Evolutionary conservation across 148 eudicot species (phyloP).

Genomic region (Rhododendron mucronatum): DNA sequence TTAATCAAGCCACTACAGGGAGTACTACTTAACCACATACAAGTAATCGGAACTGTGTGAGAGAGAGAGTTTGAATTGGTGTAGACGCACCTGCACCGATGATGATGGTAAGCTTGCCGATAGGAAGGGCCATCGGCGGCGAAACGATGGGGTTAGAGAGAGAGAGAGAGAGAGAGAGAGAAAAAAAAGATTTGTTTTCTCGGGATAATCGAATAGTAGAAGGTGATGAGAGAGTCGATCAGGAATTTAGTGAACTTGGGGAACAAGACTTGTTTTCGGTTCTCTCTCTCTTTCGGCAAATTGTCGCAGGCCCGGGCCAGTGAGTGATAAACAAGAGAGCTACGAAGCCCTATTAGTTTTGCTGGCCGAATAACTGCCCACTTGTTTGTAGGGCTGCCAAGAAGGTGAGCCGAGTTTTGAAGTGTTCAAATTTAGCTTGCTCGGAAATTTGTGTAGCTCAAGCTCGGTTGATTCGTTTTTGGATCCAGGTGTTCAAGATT

Average conservation of each 20-base stretch:
- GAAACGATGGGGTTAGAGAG: not conserved
- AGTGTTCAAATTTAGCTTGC: too few species aligned
- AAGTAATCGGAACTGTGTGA: not conserved
- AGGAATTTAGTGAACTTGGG: constrained; percentile 10
- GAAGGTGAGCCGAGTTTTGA: too few species aligned
- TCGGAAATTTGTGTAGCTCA: too few species aligned
- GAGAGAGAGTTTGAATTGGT: not conserved
- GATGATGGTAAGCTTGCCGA: constrained; percentile 77
- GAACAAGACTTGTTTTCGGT: not conserved
- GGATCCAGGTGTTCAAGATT: too few species aligned
- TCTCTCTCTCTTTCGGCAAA: not conserved
- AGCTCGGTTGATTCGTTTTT: too few species aligned
- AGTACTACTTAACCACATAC: not conserved
- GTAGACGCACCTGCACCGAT: constrained; percentile 71
- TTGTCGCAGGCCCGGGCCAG: not conserved
- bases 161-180: not conserved
- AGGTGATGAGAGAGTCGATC: not conserved
- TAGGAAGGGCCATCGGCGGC: constrained; percentile 59
- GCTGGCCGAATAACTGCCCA: not conserved
- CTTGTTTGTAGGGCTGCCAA: too few species aligned
- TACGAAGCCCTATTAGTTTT: not conserved
- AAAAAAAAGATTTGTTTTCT: not conserved
- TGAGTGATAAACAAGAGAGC: not conserved
- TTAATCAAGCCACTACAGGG: not conserved
- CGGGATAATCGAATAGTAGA: not conserved